Evolutionary conservation across 148 eudicot species (phyloP).

Genomic region (Salicornia ramosissima): DNA sequence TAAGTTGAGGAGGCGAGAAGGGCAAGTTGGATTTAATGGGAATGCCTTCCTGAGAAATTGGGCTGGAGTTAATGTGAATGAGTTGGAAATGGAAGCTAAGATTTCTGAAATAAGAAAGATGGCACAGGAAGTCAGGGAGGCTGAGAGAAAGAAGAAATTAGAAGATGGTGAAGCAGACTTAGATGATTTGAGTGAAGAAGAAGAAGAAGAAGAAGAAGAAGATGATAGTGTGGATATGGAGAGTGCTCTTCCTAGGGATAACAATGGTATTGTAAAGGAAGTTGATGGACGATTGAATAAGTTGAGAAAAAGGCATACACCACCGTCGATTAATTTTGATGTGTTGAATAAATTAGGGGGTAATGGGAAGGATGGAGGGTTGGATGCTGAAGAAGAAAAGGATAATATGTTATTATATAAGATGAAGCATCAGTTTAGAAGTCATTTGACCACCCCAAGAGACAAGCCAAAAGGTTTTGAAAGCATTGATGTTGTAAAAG

Average conservation of each 20-base stretch:
- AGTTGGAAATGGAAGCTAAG: constrained; percentile 41
- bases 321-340: constrained; percentile 27
- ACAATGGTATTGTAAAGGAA: constrained; percentile 55
- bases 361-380: constrained; percentile 19
- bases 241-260: constrained; percentile 23
- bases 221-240: constrained; percentile 20
- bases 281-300: constrained; percentile 42
- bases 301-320: constrained; percentile 25
- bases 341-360: constrained; percentile 21
- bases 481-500: constrained; percentile 22
- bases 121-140: constrained; percentile 71
- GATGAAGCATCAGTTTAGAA: constrained; percentile 51
- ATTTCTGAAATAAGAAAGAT: constrained; percentile 65
- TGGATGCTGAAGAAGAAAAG: constrained; percentile 24
- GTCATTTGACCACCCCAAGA: constrained; percentile 18
- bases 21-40: constrained; percentile 29
- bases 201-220: constrained; percentile 19
- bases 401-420: constrained; percentile 40
- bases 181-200: constrained; percentile 30
- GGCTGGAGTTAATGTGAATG: constrained; percentile 30
- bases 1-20: constrained; percentile 20
- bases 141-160: constrained; percentile 40
- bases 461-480: constrained; percentile 65
- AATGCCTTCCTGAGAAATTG: constrained; percentile 9
- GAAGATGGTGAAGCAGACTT: constrained; percentile 19